phyloP scores from a whole-genome alignment of 2,329 filamentous ascomycete species.

The Polytolypa hystricis region DNA sequence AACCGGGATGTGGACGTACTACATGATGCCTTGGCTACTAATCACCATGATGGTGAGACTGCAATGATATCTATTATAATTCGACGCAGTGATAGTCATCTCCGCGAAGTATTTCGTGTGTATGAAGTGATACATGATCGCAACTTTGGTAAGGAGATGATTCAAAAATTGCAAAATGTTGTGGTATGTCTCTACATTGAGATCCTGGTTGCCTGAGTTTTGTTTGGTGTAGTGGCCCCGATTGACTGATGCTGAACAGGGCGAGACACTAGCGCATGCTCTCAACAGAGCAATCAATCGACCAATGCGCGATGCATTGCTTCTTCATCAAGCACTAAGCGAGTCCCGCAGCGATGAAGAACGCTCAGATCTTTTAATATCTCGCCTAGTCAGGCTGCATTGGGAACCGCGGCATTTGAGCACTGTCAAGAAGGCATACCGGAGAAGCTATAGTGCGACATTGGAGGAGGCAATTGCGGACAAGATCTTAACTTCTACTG shows the following conservation, averaged over 20 bases:
- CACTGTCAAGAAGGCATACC: slow-evolving; percentile 68
- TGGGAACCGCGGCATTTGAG: slow-evolving; percentile 82
- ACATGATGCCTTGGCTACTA: slow-evolving; percentile 57
- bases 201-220: background rate
- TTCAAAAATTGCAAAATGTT: slow-evolving; percentile 81
- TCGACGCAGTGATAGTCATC: slow-evolving; percentile 65
- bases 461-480: slow-evolving; percentile 70
- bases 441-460: slow-evolving; percentile 60
- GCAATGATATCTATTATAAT: slow-evolving; percentile 80
- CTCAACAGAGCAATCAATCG: slow-evolving; percentile 95
- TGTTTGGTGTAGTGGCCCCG: slow-evolving; percentile 7
- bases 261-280: slow-evolving; percentile 87
- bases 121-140: slow-evolving; percentile 64
- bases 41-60: slow-evolving; percentile 69
- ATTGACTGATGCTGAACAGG: slow-evolving; percentile 44
- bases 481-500: too few species aligned
- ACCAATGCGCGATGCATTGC: slow-evolving; percentile 80
- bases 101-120: slow-evolving; percentile 64
- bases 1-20: slow-evolving; percentile 63
- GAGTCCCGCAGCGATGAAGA: slow-evolving; percentile 59
- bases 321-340: slow-evolving; percentile 81
- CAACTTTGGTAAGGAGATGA: slow-evolving; percentile 80
- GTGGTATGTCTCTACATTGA: slow-evolving; percentile 54
- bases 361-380: slow-evolving; percentile 77
- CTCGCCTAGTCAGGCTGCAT: slow-evolving; percentile 75